A percentile compares a stretch with the other conserved stretches of the same genome.
These are phyloP conservation scores for Aspergillus sp. DNA, from an alignment of 2,329 filamentous ascomycete species.

Conservation along the genomic window DNA sequence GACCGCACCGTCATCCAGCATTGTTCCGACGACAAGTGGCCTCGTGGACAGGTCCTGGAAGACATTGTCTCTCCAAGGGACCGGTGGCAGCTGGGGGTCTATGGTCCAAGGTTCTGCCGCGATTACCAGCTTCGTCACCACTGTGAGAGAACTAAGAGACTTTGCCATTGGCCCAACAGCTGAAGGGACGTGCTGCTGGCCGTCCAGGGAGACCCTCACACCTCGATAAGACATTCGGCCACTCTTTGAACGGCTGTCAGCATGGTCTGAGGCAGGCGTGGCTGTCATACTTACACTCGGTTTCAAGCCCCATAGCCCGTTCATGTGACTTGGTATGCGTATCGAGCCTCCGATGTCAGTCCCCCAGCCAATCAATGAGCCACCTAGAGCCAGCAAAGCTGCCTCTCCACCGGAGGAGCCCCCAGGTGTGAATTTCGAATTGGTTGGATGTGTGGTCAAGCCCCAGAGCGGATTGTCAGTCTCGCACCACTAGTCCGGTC, in stretches of 20 bases:
- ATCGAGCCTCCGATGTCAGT: conserved; percentile 2
- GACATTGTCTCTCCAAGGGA: conserved; percentile 1
- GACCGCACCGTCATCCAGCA: conserved; percentile 1
- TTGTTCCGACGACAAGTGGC: neutral
- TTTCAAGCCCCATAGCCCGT: conserved; percentile 1
- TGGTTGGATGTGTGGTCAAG: neutral
- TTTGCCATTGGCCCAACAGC: neutral
- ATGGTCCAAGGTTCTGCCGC: neutral
- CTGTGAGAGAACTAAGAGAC: neutral
- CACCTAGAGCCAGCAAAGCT: conserved; percentile 1
- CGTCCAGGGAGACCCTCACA: neutral
- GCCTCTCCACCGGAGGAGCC: conserved; percentile 2
- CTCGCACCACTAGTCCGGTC: neutral
- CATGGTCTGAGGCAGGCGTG: neutral
- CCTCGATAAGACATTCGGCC: conserved; percentile 1
- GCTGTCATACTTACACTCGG: neutral
- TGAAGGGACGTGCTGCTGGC: neutral
- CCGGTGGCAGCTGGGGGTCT: neutral
- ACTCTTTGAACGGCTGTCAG: neutral
- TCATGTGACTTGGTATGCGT: conserved; percentile 1
- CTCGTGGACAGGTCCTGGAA: neutral
- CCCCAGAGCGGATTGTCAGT: conserved; percentile 4
- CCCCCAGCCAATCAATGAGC: conserved; percentile 1
- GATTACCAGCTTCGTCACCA: neutral
- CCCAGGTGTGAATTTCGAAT: conserved; percentile 1